Percentiles rank a stretch among this genome's conserved stretches.
Conservation (phyloP, 1,139 yeast species). For the Kluyveromyces sp. region DNA sequence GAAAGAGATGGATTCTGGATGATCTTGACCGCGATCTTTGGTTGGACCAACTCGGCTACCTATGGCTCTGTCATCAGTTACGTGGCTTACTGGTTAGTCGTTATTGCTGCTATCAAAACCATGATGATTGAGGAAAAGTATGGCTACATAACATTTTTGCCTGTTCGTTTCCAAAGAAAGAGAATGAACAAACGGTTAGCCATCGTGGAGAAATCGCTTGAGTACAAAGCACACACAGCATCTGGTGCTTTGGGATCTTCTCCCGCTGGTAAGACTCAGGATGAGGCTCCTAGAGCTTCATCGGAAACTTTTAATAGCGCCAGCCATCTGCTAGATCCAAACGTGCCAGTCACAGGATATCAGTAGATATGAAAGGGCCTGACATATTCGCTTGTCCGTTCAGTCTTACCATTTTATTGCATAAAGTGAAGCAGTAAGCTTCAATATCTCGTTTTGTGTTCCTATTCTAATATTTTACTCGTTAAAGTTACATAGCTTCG, state of each 20-base stretch:
- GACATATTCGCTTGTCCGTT: too few species aligned
- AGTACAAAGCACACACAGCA: conserved; percentile 14
- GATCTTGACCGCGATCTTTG: conserved; percentile 82
- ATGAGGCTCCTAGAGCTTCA: conserved; percentile 18
- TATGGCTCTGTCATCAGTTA: conserved; percentile 84
- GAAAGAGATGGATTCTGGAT: conserved; percentile 89
- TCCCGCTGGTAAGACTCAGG: conserved; percentile 1
- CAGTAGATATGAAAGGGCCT: not conserved
- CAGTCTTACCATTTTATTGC: too few species aligned
- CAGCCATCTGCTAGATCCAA: conserved; percentile 20
- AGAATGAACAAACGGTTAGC: conserved; percentile 45
- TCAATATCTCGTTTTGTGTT: not conserved
- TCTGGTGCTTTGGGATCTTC: conserved; percentile 6
- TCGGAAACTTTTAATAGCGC: conserved; percentile 27
- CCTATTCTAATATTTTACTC: too few species aligned
- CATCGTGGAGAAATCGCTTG: conserved; percentile 25
- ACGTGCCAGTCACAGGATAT: not conserved
- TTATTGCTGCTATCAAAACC: conserved; percentile 46
- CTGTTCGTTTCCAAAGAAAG: conserved; percentile 52
- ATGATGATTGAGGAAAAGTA: conserved; percentile 54
- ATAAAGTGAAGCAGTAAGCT: not conserved
- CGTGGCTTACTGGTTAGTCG: conserved; percentile 64
- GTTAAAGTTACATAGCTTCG: not conserved
- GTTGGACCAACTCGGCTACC: conserved; percentile 95
- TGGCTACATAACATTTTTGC: conserved; percentile 55